phyloP scores from a whole-genome alignment of 352 stramenopile species.

The Phytophthora litchii region DNA sequence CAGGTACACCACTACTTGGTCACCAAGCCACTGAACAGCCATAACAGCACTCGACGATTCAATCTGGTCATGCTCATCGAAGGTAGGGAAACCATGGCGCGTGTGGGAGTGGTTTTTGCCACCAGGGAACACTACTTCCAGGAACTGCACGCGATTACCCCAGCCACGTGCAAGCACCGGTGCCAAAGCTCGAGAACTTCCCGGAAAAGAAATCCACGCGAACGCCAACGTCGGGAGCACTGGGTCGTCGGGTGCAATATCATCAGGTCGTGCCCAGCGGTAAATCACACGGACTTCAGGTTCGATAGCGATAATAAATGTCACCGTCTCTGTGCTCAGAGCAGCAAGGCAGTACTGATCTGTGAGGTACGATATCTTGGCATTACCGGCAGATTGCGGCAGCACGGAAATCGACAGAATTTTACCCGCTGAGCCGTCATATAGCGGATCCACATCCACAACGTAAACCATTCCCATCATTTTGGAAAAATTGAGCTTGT shows the following conservation, averaged over 20 bases:
- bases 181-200: constrained; percentile 79
- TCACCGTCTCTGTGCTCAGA: constrained; percentile 91
- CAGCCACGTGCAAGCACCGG: constrained; percentile 93
- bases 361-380: constrained; percentile 86
- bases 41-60: constrained; percentile 89
- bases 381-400: constrained; percentile 77
- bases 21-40: constrained; percentile 95
- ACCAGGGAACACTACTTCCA: constrained; percentile 87
- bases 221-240: constrained; percentile 95
- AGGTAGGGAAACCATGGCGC: constrained; percentile 93
- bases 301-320: constrained; percentile 96
- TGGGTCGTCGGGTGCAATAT: constrained; percentile 71
- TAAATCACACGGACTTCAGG: constrained; percentile 95
- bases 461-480: constrained; percentile 95
- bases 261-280: constrained; percentile 89
- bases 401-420: constrained; percentile 85
- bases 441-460: constrained; percentile 93
- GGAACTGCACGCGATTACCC: constrained; percentile 94
- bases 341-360: constrained; percentile 87
- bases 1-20: constrained; percentile 95
- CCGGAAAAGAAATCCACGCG: constrained; percentile 91
- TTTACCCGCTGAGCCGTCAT: constrained; percentile 93
- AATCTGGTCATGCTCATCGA: constrained; percentile 94
- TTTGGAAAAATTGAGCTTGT: constrained; percentile 94
- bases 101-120: constrained; percentile 75